These are phyloP conservation scores for Clavispora vitiphila DNA, from an alignment of 805 yeast genomes.

Conservation along the genomic window DNA sequence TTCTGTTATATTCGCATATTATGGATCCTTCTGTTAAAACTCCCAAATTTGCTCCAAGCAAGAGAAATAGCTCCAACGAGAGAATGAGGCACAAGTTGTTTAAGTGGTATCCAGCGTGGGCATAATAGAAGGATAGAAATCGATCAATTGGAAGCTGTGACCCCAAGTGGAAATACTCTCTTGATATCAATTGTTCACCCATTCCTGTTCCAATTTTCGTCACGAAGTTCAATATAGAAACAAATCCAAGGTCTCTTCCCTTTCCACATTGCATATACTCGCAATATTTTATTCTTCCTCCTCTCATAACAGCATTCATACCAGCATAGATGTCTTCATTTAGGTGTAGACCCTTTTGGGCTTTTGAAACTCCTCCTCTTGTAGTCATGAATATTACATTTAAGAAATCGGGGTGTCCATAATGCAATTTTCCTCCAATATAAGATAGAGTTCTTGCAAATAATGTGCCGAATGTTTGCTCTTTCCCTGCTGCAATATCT, in stretches of 20 bases:
- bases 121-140: conserved; percentile 78
- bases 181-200: conserved; percentile 85
- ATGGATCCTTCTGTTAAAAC: conserved; percentile 70
- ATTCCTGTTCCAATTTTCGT: conserved; percentile 90
- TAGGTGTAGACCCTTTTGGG: conserved; percentile 80
- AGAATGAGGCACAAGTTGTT: conserved; percentile 74
- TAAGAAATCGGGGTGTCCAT: conserved; percentile 85
- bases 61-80: conserved; percentile 67
- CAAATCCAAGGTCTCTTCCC: conserved; percentile 86
- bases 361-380: conserved; percentile 84
- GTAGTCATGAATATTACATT: conserved; percentile 74
- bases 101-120: conserved; percentile 83
- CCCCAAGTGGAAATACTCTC: conserved; percentile 79
- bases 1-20: conserved; percentile 61
- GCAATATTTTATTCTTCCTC: conserved; percentile 85
- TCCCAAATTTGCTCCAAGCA: conserved; percentile 66
- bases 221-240: conserved; percentile 78
- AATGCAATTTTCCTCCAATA: conserved; percentile 81
- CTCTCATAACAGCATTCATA: conserved; percentile 76
- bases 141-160: conserved; percentile 77
- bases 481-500: conserved; percentile 89
- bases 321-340: conserved; percentile 89
- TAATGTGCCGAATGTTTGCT: conserved; percentile 82
- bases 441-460: conserved; percentile 80
- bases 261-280: conserved; percentile 88